Base-by-base conservation (phyloP, 2,329 filamentous ascomycete species). In the Sordariomycetes sp. region DNA sequence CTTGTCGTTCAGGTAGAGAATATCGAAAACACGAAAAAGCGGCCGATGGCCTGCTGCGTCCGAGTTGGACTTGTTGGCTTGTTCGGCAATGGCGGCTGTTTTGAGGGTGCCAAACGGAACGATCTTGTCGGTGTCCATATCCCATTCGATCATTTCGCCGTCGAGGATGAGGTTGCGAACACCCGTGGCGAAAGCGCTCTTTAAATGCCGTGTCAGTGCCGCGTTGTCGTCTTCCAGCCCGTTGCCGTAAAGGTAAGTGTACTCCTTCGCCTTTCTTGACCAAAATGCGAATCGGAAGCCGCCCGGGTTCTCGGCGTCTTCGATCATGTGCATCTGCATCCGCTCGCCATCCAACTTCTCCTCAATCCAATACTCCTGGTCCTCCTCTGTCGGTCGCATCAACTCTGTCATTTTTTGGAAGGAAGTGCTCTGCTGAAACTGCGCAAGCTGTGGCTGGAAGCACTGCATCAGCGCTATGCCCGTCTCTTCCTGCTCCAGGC, bases 121-220 rank as follows among this genome's bases (percentile, higher is more conserved):
- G 34, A 92, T 83, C 36, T 82, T 82, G 59, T 94, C 83, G 32
- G 83, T 68, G 29, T 81, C 76, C 40, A 87, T 84, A 51, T 96
- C 86, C 92, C 92, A 98, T 1, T 88, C 94, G 38, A 98, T 87
- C 92, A 98, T 98, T 55, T 98, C 92, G 8, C 92, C 92, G 48
- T 98, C 92, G 1, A 98, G 68, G 32, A 98, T 94, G 43, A 94
- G 70, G 50, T 85, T 95, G 12, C 80, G 70, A 1, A 96, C 86
- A 2, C 80, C 79, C 1, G 76, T 63, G 3, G 78, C 67, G 53
- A 98, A 96, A 0, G 86, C 86, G 26, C 76, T 68, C 34, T 75
- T 75, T 15, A 96, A 64, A 51, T 94, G 81, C 21, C 86, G 72
- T 0, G 90, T 94, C 34, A 96, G 56, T 6, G 87, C 79, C 7